Evolutionary conservation across 768 basidiomycete genomes (phyloP).

Genomic region (Pulveroboletus sp.): DNA sequence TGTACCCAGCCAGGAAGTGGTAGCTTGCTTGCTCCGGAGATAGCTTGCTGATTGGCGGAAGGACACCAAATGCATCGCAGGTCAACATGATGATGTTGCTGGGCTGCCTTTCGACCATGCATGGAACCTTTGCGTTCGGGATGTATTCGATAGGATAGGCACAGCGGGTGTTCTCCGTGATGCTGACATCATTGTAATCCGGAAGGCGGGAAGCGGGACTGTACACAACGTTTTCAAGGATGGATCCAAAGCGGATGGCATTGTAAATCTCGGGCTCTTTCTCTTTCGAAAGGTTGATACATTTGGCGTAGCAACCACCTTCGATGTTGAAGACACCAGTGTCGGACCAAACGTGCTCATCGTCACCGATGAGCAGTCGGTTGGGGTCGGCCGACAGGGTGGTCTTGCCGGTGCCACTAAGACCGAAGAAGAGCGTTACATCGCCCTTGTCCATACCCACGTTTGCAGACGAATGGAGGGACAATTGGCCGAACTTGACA

Average conservation of each 20-base stretch:
- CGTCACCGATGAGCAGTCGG: constrained; percentile 93
- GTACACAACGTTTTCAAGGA: constrained; percentile 99
- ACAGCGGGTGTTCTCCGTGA: constrained; percentile 99
- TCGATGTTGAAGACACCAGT: constrained; percentile 99
- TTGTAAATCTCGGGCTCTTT: constrained; percentile 98
- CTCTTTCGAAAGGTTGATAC: constrained; percentile 91
- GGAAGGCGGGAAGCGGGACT: constrained; percentile 74
- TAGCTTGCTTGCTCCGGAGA: constrained; percentile 95
- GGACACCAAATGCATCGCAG: constrained; percentile 97
- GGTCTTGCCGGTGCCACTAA: constrained; percentile 98
- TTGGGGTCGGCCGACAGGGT: constrained; percentile 95
- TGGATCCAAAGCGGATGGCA: constrained; percentile 92
- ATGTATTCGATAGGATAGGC: constrained; percentile 99
- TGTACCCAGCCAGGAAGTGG: constrained; percentile 96
- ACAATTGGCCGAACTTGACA: constrained; percentile 96
- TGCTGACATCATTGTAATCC: constrained; percentile 94
- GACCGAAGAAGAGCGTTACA: constrained; percentile 98
- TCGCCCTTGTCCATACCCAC: constrained; percentile 85
- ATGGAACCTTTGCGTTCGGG: constrained; percentile 92
- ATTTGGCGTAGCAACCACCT: constrained; percentile 98
- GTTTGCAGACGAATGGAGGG: constrained; percentile 96
- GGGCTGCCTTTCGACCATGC: constrained; percentile 80
- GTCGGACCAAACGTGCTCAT: constrained; percentile 99
- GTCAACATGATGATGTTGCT: constrained; percentile 96
- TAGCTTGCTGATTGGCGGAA: constrained; percentile 92